Conservation (phyloP, 495 filamentous ascomycete genomes). For the Echria macrotheca region DNA sequence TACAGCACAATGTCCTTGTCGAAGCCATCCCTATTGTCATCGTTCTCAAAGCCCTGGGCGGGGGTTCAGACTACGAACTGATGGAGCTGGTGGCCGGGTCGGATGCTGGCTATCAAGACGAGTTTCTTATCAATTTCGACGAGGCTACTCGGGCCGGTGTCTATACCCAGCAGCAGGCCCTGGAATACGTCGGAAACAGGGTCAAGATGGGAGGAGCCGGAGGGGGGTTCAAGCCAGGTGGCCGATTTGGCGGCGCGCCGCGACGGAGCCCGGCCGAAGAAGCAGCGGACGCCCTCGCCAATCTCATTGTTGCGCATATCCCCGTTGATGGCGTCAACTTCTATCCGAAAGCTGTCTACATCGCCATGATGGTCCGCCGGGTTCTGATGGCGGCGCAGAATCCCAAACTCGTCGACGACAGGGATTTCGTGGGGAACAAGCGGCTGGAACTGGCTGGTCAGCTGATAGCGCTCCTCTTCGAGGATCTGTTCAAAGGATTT, state of each 20-base stretch:
- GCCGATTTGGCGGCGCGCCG: constrained; percentile 30
- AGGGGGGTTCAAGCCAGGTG: constrained; percentile 38
- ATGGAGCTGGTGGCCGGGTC: constrained; percentile 78
- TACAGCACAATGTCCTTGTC: constrained; percentile 88
- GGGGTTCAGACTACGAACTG: constrained; percentile 91
- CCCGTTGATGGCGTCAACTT: constrained; percentile 86
- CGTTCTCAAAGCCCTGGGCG: constrained; percentile 86
- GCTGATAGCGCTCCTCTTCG: constrained; percentile 90
- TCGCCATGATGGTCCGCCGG: constrained; percentile 92
- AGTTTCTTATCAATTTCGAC: constrained; percentile 91
- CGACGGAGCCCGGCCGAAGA: constrained; percentile 74
- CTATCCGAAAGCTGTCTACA: constrained; percentile 88
- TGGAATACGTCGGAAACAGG: constrained; percentile 80
- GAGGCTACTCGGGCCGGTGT: constrained; percentile 75
- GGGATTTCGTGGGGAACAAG: constrained; percentile 98
- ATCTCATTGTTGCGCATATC: constrained; percentile 88
- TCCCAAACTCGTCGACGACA: constrained; percentile 81
- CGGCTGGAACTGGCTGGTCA: constrained; percentile 90
- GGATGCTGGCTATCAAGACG: constrained; percentile 83
- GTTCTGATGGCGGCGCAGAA: constrained; percentile 92
- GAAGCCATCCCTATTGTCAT: constrained; percentile 92
- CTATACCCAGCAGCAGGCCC: constrained; percentile 86
- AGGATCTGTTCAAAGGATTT: constrained; percentile 95
- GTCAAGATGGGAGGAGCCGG: constrained; percentile 68
- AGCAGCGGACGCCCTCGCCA: constrained; percentile 83